Evolutionary conservation across 805 yeast genomes (phyloP), one percentile per base, ranked within the genome.

Genomic region (Metschnikowia lachancei): DNA sequence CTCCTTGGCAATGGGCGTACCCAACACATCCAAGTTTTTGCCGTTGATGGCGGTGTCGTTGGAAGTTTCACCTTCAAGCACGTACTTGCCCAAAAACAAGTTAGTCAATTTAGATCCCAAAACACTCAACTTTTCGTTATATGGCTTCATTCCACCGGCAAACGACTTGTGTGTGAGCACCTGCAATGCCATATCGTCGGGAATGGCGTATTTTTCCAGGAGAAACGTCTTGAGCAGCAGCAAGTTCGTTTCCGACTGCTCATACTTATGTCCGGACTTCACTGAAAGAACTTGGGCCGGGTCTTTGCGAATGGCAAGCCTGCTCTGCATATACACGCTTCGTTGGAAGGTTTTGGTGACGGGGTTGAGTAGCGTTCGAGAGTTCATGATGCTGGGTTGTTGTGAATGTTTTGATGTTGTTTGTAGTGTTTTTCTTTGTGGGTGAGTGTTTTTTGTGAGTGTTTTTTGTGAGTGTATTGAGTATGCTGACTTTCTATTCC

Each of bases 81-180:
- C 77, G 48, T 61, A 61, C 56, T 78, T 76, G 29, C 80, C 73
- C 34, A 74, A 65, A 45, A 59, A 63, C 41, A 75, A 69, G 60
- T 80, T 81, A 53, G 85, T 64, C 56, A 82, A 67, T 59, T 83
- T 84, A 31, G 76, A 61, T 14, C 95, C 97, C 62, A 88, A 69
- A 36, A 84, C 77, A 16, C 88, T 75, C 57, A 92, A 72, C 64
- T 85, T 86, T 63, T 90, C 97, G 68, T 91, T 92, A 69, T 87
- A 88, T 7, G 97, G 97, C 57, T 83, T 81, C 52, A 78, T 72
- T 9, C 96, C 97, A 67, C 88, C 95, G 4, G 95, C 95, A 74
- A 90, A 92, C 18, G 96, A 87, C 69, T 92, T 92, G 70, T 92
- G 97, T 5, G 97, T 91, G 58, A 91, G 70, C 34, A 87, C 82